phyloP scores from a whole-genome alignment of 2,329 filamentous ascomycete genomes.

The Ilyonectria destructans region DNA sequence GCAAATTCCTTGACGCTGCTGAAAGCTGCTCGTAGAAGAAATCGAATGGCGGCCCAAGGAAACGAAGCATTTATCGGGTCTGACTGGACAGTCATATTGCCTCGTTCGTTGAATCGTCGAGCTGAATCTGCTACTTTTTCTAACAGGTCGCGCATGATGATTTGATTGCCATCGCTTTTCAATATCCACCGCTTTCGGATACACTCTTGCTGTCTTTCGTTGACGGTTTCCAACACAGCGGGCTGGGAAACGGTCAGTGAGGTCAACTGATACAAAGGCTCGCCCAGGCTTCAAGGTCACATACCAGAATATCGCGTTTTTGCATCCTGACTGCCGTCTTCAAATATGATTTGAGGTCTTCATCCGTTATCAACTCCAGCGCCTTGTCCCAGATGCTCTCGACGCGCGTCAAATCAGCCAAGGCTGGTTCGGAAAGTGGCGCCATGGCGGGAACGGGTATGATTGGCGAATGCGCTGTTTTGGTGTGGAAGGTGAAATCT shows the following conservation, averaged over 20 bases:
- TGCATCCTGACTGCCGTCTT: neutral
- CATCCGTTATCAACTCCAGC: neutral
- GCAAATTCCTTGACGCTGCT: neutral
- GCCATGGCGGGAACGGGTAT: neutral
- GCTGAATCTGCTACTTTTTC: slow-evolving; percentile 3
- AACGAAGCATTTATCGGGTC: neutral
- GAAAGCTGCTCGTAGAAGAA: neutral
- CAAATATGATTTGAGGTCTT: neutral
- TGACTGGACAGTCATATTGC: neutral
- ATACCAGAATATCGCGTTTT: slow-evolving; percentile 4
- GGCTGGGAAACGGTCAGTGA: neutral
- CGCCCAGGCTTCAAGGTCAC: neutral
- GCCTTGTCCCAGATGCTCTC: neutral
- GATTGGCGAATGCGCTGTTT: too few species aligned
- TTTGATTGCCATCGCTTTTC: neutral
- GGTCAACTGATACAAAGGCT: too few species aligned
- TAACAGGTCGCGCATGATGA: slow-evolving; percentile 8
- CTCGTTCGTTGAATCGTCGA: neutral
- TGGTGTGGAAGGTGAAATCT: too few species aligned
- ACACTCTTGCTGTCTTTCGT: slow-evolving; percentile 3
- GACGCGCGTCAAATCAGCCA: neutral
- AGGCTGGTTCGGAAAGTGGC: neutral
- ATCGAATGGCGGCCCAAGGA: slow-evolving; percentile 9
- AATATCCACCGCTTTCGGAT: slow-evolving; percentile 9
- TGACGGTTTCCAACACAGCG: neutral